Base-by-base conservation (phyloP, 2,329 filamentous ascomycete genomes). In the Cladophialophora immunda region DNA sequence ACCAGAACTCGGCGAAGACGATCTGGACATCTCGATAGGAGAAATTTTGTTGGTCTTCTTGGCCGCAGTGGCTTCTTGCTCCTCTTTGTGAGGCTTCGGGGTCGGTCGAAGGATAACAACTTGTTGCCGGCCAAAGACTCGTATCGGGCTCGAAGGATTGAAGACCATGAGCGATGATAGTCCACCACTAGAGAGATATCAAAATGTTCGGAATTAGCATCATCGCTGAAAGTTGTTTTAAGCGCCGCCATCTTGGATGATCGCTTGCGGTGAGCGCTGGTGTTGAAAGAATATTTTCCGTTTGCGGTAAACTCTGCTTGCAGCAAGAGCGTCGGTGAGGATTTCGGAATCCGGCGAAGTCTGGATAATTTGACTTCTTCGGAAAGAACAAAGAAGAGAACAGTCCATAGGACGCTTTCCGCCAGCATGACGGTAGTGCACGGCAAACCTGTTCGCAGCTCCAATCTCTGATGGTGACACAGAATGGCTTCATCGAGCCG, bases 211-310 rank as follows among this genome's bases (percentile, higher is more conserved):
- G 47, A 53, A 17, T 29, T 60, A 15, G 50, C 30, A 58, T 41
- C 50, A 25, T 60, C 30, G 41, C 57, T 25, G 47, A 50, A 52
- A 30, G 58, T 55, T 65, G 62, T 69, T 63, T 67, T 65, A 67
- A 63, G 62, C 50, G 27, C 17, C 55, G 36, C 65, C 68, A 68
- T 70, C 64, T 58, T 55, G 30, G 58, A 29, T 56, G 47, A n/a
- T 65, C 41, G 68, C 60, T 66, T 66, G 63, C 65, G 57, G 68
- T 54, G 58, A 30, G 45, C 27, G 45, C 36, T 54, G 45, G 11
- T 54, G 36, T 32, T 70, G 63, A 70, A 70, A 70, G 68, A 68
- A 67, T 32, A 66, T 68, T 68, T 68, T 38, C 68, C 66, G 68
- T 66, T 70, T 70, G 66, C 68, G 68, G 68, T 47, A 68, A 66